Evolutionary conservation across 1,284 basidiomycete species (phyloP).

Genomic region (Ceratobasidium sp.): DNA sequence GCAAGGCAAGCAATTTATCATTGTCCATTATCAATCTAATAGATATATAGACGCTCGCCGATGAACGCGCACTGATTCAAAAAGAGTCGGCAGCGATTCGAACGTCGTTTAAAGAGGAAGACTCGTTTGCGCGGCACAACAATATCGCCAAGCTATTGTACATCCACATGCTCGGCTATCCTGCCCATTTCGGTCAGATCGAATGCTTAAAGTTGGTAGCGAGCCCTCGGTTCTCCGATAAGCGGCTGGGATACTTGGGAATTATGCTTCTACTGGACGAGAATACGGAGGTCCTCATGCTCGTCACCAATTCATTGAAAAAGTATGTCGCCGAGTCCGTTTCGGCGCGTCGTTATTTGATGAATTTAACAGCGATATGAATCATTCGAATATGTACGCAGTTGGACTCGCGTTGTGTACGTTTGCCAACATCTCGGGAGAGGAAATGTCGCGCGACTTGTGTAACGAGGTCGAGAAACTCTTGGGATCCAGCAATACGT

Average conservation of each 20-base stretch:
- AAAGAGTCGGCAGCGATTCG: constrained; percentile 98
- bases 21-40: constrained; percentile 35
- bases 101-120: constrained; percentile 97
- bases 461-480: constrained; percentile 98
- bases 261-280: constrained; percentile 99
- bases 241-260: constrained; percentile 94
- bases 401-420: constrained; percentile 97
- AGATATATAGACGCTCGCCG: constrained; percentile 84
- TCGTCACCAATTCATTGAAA: constrained; percentile 98
- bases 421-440: constrained; percentile 98
- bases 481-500: constrained; percentile 96
- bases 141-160: constrained; percentile 98
- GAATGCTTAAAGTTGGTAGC: constrained; percentile 99
- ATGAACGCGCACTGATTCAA: constrained; percentile 96
- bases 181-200: constrained; percentile 99
- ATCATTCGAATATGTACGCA: constrained; percentile 99
- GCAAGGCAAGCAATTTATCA: constrained; percentile 63
- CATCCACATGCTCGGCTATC: constrained; percentile 99
- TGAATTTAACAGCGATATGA: constrained; percentile 85
- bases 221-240: constrained; percentile 96
- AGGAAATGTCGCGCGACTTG: constrained; percentile 97
- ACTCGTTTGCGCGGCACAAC: constrained; percentile 91
- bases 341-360: constrained; percentile 26
- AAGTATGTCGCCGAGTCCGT: constrained; percentile 69
- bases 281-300: constrained; percentile 95